Evolutionary conservation across 805 yeast species (phyloP).

Genomic region (Pichia insulana): DNA sequence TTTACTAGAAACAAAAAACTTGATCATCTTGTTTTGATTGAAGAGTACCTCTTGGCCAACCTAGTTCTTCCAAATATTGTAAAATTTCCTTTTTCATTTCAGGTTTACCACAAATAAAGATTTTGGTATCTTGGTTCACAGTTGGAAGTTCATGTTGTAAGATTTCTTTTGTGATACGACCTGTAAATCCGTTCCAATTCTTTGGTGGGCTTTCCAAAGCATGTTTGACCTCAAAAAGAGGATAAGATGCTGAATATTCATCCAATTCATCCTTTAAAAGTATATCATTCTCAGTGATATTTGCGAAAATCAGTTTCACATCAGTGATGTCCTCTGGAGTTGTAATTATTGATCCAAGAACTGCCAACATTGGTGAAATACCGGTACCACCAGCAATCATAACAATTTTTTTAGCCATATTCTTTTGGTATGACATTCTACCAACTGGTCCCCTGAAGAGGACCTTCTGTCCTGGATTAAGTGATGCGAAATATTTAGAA

Average conservation of each 20-base stretch:
- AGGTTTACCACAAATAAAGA: conserved; percentile 70
- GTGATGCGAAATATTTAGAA: conserved; percentile 55
- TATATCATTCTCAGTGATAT: conserved; percentile 70
- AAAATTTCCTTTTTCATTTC: conserved; percentile 51
- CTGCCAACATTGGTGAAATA: conserved; percentile 82
- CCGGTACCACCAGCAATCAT: conserved; percentile 85
- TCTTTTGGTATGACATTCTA: conserved; percentile 47
- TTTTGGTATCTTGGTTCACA: conserved; percentile 40
- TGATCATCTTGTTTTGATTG: conserved; percentile 28
- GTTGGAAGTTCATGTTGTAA: conserved; percentile 45
- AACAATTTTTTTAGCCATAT: conserved; percentile 54
- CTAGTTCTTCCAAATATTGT: conserved; percentile 45
- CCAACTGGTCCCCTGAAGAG: conserved; percentile 78
- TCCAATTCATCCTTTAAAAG: conserved; percentile 65
- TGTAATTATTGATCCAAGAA: conserved; percentile 60
- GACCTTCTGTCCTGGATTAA: conserved; percentile 57
- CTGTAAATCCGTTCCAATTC: conserved; percentile 45
- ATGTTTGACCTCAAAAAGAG: conserved; percentile 53
- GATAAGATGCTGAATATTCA: conserved; percentile 54
- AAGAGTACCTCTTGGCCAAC: conserved; percentile 40
- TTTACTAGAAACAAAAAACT: conserved; percentile 27
- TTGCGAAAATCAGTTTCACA: conserved; percentile 58
- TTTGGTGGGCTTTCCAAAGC: conserved; percentile 43
- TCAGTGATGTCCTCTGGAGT: conserved; percentile 58
- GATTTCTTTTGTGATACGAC: conserved; percentile 53